Conservation (phyloP, 2,329 filamentous ascomycete genomes). For the Cryoendolithus antarcticus region DNA sequence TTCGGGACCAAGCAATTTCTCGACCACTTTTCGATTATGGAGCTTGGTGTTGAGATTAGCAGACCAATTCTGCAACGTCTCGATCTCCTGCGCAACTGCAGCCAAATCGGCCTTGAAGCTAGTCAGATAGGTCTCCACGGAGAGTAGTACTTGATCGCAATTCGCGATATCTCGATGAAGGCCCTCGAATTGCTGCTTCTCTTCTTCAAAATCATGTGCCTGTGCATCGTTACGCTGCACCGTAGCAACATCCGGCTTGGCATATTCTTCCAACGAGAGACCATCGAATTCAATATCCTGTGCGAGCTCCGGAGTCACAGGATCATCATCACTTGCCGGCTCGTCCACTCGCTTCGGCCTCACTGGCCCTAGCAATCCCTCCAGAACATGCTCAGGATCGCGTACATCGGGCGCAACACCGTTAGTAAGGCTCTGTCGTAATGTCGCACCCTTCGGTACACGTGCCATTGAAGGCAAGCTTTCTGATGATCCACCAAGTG, state of each 20-base stretch:
- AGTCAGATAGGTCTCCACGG: constrained; percentile 82
- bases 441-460: constrained; percentile 53
- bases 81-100: constrained; percentile 86
- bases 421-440: constrained; percentile 46
- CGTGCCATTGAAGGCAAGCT: constrained; percentile 58
- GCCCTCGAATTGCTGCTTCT: constrained; percentile 77
- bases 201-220: constrained; percentile 51
- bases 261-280: constrained; percentile 63
- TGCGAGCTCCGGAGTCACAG: constrained; percentile 33
- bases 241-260: constrained; percentile 17
- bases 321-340: constrained; percentile 23
- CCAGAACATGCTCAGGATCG: constrained; percentile 61
- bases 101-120: constrained; percentile 91
- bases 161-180: constrained; percentile 77
- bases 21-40: constrained; percentile 79
- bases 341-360: background rate
- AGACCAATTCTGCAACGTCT: constrained; percentile 80
- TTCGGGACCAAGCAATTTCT: constrained; percentile 73
- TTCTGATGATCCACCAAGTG: constrained; percentile 60
- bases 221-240: constrained; percentile 8
- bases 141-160: constrained; percentile 86
- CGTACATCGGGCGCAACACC: constrained; percentile 43
- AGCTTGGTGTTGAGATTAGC: constrained; percentile 70
- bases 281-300: constrained; percentile 67
- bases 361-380: constrained; percentile 40